Evolutionary conservation across 768 basidiomycete genomes (phyloP).

Genomic region (Zangia roseola): DNA sequence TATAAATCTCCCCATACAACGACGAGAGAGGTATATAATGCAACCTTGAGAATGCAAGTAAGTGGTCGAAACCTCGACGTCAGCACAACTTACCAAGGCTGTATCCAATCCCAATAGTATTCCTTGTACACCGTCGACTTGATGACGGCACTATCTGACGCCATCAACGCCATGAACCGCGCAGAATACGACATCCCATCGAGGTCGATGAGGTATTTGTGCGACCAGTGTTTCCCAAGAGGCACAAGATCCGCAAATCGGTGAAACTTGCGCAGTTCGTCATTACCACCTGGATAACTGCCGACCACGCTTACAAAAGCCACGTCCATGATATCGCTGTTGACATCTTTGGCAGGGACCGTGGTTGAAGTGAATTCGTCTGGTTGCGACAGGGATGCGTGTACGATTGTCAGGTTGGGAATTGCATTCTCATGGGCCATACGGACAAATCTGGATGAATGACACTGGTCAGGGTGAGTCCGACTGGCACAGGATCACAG

Average conservation of each 20-base stretch:
- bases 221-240: constrained; percentile 84
- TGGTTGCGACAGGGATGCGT: constrained; percentile 62
- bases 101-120: constrained; percentile 88
- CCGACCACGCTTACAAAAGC: constrained; percentile 82
- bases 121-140: constrained; percentile 92
- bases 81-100: constrained; percentile 66
- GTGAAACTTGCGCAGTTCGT: constrained; percentile 60
- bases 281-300: constrained; percentile 73
- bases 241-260: constrained; percentile 75
- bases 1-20: constrained; percentile 89
- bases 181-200: constrained; percentile 97
- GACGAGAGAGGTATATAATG: constrained; percentile 93
- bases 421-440: constrained; percentile 59
- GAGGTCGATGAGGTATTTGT: constrained; percentile 90
- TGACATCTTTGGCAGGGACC: constrained; percentile 61
- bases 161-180: constrained; percentile 80
- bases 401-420: constrained; percentile 63
- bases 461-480: not conserved
- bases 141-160: constrained; percentile 85
- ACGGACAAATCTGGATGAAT: constrained; percentile 56
- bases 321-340: constrained; percentile 80
- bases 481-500: constrained; percentile 3
- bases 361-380: constrained; percentile 57
- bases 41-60: constrained; percentile 51
- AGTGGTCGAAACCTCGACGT: not conserved